Conservation (phyloP, 441 rosid genomes). For the Isatis lusitanica region DNA sequence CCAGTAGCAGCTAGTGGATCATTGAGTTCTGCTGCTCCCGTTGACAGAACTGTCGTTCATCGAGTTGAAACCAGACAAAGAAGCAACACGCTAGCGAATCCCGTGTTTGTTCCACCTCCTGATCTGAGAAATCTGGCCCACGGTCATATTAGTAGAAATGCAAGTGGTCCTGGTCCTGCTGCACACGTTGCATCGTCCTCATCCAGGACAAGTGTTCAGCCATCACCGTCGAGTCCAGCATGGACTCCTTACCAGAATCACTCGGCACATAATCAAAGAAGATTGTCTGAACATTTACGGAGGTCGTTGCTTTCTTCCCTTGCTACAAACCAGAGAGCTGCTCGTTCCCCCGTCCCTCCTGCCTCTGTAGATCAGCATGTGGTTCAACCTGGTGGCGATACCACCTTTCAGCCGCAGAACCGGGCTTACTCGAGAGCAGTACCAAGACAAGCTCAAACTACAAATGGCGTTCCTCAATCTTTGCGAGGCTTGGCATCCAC, state of each 20-base stretch:
- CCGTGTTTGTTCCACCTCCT: slow-evolving; percentile 50
- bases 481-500: slow-evolving; percentile 54
- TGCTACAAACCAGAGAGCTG: slow-evolving; percentile 51
- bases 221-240: slow-evolving; percentile 44
- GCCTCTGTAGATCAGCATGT: slow-evolving; percentile 48
- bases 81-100: slow-evolving; percentile 52
- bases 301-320: slow-evolving; percentile 64
- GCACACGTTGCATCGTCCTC: slow-evolving; percentile 50
- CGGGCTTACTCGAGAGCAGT: slow-evolving; percentile 59
- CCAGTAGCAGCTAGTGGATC: slow-evolving; percentile 47
- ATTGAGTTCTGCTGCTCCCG: slow-evolving; percentile 40
- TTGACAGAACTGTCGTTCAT: slow-evolving; percentile 41
- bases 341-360: slow-evolving; percentile 43
- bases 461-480: slow-evolving; percentile 57
- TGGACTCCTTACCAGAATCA: slow-evolving; percentile 55
- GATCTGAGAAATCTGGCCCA: slow-evolving; percentile 47
- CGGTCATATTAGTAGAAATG: slow-evolving; percentile 41
- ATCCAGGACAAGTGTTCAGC: slow-evolving; percentile 52
- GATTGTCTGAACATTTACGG: slow-evolving; percentile 74
- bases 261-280: slow-evolving; percentile 50
- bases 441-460: slow-evolving; percentile 62
- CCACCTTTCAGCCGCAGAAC: slow-evolving; percentile 43
- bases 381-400: slow-evolving; percentile 51
- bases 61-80: slow-evolving; percentile 46
- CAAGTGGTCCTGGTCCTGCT: slow-evolving; percentile 38